These are phyloP conservation scores for Trichoderma hamatum DNA, from an alignment of 2,329 filamentous ascomycete genomes.

Conservation along the genomic window DNA sequence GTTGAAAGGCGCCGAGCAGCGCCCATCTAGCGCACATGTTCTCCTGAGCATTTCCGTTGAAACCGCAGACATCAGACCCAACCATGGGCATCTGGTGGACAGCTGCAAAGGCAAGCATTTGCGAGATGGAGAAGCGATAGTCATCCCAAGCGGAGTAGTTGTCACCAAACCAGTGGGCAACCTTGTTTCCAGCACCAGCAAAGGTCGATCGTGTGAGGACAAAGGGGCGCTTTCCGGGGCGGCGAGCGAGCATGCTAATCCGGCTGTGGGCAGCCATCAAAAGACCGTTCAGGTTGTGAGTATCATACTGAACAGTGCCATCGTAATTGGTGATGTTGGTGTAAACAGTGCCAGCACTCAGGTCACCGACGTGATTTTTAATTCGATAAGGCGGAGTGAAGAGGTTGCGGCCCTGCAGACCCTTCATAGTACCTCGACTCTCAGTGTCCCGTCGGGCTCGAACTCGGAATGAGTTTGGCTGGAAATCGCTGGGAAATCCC, in stretches of 20 bases:
- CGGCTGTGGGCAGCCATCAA: constrained; percentile 78
- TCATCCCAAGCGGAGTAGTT: constrained; percentile 72
- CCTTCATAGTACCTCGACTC: constrained; percentile 50
- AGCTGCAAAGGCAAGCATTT: constrained; percentile 71
- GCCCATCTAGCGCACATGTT: constrained; percentile 71
- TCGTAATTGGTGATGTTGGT: constrained; percentile 73
- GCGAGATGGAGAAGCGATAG: constrained; percentile 76
- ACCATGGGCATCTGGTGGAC: constrained; percentile 72
- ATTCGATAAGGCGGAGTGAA: constrained; percentile 77
- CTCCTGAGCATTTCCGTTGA: constrained; percentile 63
- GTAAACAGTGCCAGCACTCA: constrained; percentile 56
- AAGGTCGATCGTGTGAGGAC: constrained; percentile 85
- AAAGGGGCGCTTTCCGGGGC: constrained; percentile 73
- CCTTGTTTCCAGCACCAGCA: constrained; percentile 72
- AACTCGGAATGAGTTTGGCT: constrained; percentile 31
- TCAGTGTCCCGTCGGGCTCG: neutral
- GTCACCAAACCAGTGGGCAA: constrained; percentile 83
- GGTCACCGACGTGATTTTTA: constrained; percentile 66
- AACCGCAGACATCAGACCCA: constrained; percentile 78
- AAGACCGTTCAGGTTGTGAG: constrained; percentile 78
- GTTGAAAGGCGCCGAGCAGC: constrained; percentile 66
- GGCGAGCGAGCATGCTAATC: constrained; percentile 64
- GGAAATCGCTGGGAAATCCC: constrained; percentile 60
- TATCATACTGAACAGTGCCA: constrained; percentile 75
- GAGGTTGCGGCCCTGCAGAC: constrained; percentile 58